Percentiles rank a stretch among this genome's conserved stretches.
Evolutionary conservation across 306 rosid genomes (phyloP).

Genomic region (Vicia sativa): DNA sequence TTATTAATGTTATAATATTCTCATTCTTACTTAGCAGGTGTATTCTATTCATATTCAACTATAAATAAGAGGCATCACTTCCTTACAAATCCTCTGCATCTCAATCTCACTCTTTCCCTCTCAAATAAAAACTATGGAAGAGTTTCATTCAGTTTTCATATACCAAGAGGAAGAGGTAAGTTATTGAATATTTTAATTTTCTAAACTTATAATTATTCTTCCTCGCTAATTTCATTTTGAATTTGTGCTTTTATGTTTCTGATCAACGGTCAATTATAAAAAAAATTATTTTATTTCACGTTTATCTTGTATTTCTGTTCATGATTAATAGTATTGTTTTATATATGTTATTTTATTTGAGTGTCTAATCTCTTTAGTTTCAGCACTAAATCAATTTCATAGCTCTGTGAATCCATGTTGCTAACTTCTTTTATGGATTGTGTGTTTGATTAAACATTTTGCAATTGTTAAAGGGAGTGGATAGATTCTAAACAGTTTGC

Average conservation of each 20-base stretch:
- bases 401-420: too few species aligned
- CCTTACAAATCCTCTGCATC: neutral
- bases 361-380: too few species aligned
- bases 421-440: too few species aligned
- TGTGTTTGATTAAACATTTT: neutral
- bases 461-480: constrained; percentile 26
- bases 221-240: neutral
- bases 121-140: constrained; percentile 55
- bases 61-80: constrained; percentile 51
- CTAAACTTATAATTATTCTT: constrained; percentile 15
- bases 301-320: too few species aligned
- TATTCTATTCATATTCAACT: constrained; percentile 24
- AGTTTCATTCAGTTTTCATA: constrained; percentile 50
- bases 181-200: constrained; percentile 18
- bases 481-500: neutral
- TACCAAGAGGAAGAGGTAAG: constrained; percentile 54
- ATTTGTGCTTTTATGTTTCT: too few species aligned
- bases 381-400: too few species aligned
- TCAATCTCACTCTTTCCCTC: constrained; percentile 17
- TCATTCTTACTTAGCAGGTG: neutral
- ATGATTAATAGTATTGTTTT: too few species aligned
- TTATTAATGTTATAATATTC: too few species aligned
- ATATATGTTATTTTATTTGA: too few species aligned
- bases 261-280: too few species aligned
- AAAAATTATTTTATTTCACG: too few species aligned